A percentile compares a stretch with the other conserved stretches of the same genome.
Conservation (phyloP, 441 rosid species). For the Bocquillonia castaneifolia region DNA sequence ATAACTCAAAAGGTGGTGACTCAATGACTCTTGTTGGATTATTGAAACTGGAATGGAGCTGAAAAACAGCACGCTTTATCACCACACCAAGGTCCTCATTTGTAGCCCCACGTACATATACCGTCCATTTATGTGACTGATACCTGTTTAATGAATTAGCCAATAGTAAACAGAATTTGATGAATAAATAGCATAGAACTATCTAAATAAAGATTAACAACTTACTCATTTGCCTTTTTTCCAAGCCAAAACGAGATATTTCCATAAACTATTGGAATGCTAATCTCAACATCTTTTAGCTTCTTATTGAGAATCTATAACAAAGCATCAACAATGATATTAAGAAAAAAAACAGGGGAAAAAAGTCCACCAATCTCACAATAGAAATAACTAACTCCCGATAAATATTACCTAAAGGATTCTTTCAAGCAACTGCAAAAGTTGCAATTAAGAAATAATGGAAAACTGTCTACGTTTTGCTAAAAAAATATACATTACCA, state of each 20-base stretch:
- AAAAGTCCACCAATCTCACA: not conserved
- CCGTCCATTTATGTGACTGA: conserved; percentile 89
- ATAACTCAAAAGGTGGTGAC: conserved; percentile 73
- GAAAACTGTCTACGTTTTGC: not conserved
- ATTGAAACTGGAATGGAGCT: conserved; percentile 83
- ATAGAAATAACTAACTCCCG: not conserved
- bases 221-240: conserved; percentile 85
- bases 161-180: conserved; percentile 3
- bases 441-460: conserved; percentile 2
- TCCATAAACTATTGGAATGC: conserved; percentile 75
- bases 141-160: conserved; percentile 35
- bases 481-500: not conserved
- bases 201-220: not conserved
- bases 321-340: not conserved
- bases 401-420: not conserved
- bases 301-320: conserved; percentile 47
- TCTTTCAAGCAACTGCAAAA: not conserved
- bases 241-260: conserved; percentile 81
- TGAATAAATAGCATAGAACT: conserved; percentile 7
- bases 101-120: conserved; percentile 86
- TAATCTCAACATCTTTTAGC: conserved; percentile 63
- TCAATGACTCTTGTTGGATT: conserved; percentile 75
- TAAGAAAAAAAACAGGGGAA: not conserved
- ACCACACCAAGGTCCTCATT: conserved; percentile 72
- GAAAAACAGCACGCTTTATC: conserved; percentile 63